Conservation (phyloP, 2,329 filamentous ascomycete species). For the Hypoxylon sp. region DNA sequence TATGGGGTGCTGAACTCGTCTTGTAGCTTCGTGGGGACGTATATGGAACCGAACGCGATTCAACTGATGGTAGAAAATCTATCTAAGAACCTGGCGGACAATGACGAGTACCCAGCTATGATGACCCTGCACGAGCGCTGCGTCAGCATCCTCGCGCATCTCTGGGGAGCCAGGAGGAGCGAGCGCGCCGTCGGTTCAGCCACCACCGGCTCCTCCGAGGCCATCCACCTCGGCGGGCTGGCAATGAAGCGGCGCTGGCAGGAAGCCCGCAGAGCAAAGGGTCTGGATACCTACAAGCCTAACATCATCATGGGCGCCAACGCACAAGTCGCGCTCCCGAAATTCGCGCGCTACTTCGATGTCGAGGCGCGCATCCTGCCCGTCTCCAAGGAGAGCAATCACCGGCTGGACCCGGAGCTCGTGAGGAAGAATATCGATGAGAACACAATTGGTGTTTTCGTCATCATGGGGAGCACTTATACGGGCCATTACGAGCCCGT, state of each 20-base stretch:
- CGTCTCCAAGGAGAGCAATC: slow-evolving; percentile 72
- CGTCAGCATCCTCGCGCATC: slow-evolving; percentile 75
- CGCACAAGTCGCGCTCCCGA: slow-evolving; percentile 80
- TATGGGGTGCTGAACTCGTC: slow-evolving; percentile 17
- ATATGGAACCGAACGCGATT: slow-evolving; percentile 77
- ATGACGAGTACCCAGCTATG: slow-evolving; percentile 74
- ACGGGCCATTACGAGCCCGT: slow-evolving; percentile 82
- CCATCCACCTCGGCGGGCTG: slow-evolving; percentile 77
- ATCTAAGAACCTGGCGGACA: slow-evolving; percentile 80
- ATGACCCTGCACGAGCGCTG: slow-evolving; percentile 75
- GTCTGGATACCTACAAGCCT: slow-evolving; percentile 74
- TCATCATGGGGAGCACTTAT: slow-evolving; percentile 80
- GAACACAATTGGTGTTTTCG: slow-evolving; percentile 83
- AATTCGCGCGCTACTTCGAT: slow-evolving; percentile 81
- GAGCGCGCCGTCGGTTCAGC: slow-evolving; percentile 78
- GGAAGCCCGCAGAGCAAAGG: slow-evolving; percentile 70
- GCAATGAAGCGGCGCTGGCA: slow-evolving; percentile 85
- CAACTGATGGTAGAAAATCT: slow-evolving; percentile 77
- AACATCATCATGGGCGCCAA: slow-evolving; percentile 84
- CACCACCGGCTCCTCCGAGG: slow-evolving; percentile 79
- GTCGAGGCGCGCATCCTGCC: slow-evolving; percentile 77
- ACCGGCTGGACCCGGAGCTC: slow-evolving; percentile 73
- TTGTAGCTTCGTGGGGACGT: slow-evolving; percentile 76
- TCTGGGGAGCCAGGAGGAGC: slow-evolving; percentile 74
- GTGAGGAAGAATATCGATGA: slow-evolving; percentile 79